Base-by-base conservation (phyloP, 2,329 filamentous ascomycete species). In the Teratosphaeriaceae sp. region DNA sequence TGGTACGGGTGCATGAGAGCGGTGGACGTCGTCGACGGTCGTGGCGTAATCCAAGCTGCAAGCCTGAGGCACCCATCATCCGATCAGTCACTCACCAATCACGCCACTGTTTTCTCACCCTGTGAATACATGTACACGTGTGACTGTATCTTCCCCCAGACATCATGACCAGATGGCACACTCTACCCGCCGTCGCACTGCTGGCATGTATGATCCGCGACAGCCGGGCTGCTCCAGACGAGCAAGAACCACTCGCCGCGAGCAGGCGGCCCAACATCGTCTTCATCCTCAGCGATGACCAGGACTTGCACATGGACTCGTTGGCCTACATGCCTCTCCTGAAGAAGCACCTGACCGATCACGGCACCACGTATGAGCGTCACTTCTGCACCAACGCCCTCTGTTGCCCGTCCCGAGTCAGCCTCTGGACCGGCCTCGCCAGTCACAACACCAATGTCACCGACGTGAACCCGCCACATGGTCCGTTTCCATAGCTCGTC, bases 371-470 rank as follows among this genome's bases (percentile, higher is more conserved):
- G 1, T 85, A 76, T 48, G 64, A 65, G 35, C 75, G 75, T 29
- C 82, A 86, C 53, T 85, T 78, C 44, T 82, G 79, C 51, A 85
- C 82, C 0, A 77, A 79, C 0, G 71, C 82, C 0, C 60, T 84
- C 1, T 85, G 82, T 59, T 86, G 82, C 51, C 82, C 82, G 0
- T 79, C 80, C 0, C 69, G 82, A 2, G 82, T 82, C 2, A 77
- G 73, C 12, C 60, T 85, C 1, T 78, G 74, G 73, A 84, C 81
- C 0, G 82, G 82, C 0, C 77, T 76, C 54, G 72, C 77, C 5
- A 78, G 81, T 0, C 82, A 86, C 52, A 85, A 84, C 50, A 84
- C 80, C 0, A 85, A 85, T 50, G 79, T 85, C 1, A 85, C 82
- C 0, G 71, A 75, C 53, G 70, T 76, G 1, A 60, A 58, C 22